Evolutionary conservation across 2,329 filamentous ascomycete genomes (phyloP).

Genomic region (Lachnellula hyalina): DNA sequence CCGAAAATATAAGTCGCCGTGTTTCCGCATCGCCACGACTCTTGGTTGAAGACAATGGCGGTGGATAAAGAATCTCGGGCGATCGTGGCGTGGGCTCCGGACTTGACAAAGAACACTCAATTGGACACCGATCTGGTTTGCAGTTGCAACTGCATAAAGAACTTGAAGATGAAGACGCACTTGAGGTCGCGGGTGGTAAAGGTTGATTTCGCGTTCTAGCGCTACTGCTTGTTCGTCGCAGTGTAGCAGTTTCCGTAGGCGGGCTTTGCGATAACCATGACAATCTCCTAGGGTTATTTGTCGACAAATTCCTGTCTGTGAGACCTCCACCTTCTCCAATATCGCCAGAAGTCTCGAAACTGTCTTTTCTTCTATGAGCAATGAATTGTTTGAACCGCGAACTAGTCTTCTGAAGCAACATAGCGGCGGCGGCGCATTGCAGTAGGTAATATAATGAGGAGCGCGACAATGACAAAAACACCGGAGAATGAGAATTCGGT

Average conservation of each 20-base stretch:
- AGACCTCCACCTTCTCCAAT: slow-evolving; percentile 2
- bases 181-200: slow-evolving; percentile 33
- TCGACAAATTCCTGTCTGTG: slow-evolving; percentile 4
- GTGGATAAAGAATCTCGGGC: slow-evolving; percentile 28
- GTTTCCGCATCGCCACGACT: slow-evolving; percentile 18
- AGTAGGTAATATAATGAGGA: neutral
- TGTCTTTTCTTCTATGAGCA: slow-evolving; percentile 11
- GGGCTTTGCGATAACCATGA: slow-evolving; percentile 20
- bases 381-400: slow-evolving; percentile 23
- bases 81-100: slow-evolving; percentile 6
- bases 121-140: slow-evolving; percentile 24
- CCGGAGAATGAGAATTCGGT: neutral
- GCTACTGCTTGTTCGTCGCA: slow-evolving; percentile 12
- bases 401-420: slow-evolving; percentile 21
- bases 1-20: slow-evolving; percentile 23
- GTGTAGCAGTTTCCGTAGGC: slow-evolving; percentile 2
- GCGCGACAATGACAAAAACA: neutral
- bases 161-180: slow-evolving; percentile 38
- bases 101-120: slow-evolving; percentile 24
- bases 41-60: slow-evolving; percentile 19
- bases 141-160: slow-evolving; percentile 43
- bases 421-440: slow-evolving; percentile 8
- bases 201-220: slow-evolving; percentile 9
- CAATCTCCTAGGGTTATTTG: slow-evolving; percentile 8
- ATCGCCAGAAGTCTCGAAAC: slow-evolving; percentile 4